phyloP scores from a whole-genome alignment of 2,329 filamentous ascomycete genomes.

The Tolypocladium ovalisporum region DNA sequence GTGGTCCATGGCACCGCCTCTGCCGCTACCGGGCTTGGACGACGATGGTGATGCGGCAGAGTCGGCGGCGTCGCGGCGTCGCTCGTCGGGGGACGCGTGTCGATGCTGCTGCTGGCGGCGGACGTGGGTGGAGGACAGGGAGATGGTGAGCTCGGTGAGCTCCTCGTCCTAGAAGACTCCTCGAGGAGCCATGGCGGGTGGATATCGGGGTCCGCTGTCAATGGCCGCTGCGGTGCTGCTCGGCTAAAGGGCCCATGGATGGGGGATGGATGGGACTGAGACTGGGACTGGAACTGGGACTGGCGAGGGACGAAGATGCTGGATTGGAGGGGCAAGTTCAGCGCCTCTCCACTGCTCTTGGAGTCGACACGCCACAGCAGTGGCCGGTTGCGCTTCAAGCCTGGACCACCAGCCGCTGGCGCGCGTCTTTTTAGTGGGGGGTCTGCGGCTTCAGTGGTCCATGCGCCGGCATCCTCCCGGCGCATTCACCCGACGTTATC shows the following conservation, averaged over 20 bases:
- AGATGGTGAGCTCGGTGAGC: constrained; percentile 74
- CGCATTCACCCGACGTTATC: too few species aligned
- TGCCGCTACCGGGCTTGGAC: constrained; percentile 13
- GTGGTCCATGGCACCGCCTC: constrained; percentile 23
- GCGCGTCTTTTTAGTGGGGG: background rate
- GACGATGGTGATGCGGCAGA: constrained; percentile 12
- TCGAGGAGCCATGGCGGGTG: constrained; percentile 35
- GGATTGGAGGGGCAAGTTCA: background rate
- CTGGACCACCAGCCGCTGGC: background rate
- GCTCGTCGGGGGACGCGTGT: constrained; percentile 11
- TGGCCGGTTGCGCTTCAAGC: background rate
- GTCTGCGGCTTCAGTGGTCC: background rate
- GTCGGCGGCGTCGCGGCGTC: constrained; percentile 13
- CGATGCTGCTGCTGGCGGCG: constrained; percentile 34
- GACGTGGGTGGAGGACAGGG: constrained; percentile 54
- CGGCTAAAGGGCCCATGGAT: background rate
- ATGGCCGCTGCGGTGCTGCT: background rate
- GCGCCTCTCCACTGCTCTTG: background rate
- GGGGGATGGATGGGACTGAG: background rate
- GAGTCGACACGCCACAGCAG: background rate
- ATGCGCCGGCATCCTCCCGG: background rate
- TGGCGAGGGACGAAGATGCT: background rate
- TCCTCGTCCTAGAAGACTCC: constrained; percentile 68
- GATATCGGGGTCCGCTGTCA: constrained; percentile 1
- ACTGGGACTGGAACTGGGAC: background rate